Evolutionary conservation across 106 monocot species (phyloP).

Genomic region (Vanilla planifolia): DNA sequence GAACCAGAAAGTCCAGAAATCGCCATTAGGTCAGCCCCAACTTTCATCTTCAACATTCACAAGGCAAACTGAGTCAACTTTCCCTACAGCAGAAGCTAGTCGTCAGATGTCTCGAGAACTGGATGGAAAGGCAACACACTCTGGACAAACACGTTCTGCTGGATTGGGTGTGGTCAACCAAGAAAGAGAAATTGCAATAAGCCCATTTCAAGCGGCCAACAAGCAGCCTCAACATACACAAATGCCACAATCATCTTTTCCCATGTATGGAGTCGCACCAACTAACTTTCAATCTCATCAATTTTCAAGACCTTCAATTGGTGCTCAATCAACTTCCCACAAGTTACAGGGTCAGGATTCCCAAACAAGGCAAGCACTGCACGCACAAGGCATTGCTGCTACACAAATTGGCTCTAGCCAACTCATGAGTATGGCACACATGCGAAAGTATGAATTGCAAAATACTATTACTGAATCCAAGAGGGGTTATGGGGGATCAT

Average conservation of each 20-base stretch:
- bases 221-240: conserved; percentile 41
- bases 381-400: conserved; percentile 37
- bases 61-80: conserved; percentile 29
- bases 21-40: conserved; percentile 12
- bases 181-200: conserved; percentile 27
- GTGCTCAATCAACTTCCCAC: conserved; percentile 20
- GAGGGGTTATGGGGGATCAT: conserved; percentile 34
- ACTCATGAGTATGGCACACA: conserved; percentile 20
- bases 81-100: conserved; percentile 18
- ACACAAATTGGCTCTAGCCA: conserved; percentile 27
- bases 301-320: conserved; percentile 39
- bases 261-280: conserved; percentile 33
- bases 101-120: conserved; percentile 32
- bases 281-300: conserved; percentile 30
- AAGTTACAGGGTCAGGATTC: conserved; percentile 36
- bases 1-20: conserved; percentile 18
- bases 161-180: conserved; percentile 26
- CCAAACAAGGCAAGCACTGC: conserved; percentile 22
- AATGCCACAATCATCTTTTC: conserved; percentile 41
- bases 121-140: conserved; percentile 22
- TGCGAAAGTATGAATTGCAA: conserved; percentile 31
- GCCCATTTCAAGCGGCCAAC: conserved; percentile 28
- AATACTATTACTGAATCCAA: conserved; percentile 36
- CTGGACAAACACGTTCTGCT: conserved; percentile 22
- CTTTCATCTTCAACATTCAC: conserved; percentile 24